Evolutionary conservation across 139 green algal genomes (phyloP).

Genomic region (Coelastrella sp.): DNA sequence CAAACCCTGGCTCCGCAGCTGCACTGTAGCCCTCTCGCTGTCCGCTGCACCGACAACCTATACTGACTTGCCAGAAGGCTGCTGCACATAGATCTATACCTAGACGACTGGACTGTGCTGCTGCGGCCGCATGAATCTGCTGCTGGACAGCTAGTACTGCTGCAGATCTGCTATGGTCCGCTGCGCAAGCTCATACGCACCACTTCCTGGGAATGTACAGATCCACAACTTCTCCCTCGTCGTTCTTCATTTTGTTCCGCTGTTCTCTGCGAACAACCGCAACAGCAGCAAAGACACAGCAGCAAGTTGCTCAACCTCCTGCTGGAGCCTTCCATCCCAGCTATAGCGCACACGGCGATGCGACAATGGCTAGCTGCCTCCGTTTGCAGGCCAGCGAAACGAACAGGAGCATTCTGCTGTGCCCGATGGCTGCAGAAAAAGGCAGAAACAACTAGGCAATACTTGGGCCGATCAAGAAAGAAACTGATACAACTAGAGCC

Average conservation of each 20-base stretch:
- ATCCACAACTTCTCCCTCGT: slow-evolving; percentile 86
- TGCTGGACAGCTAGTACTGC: not conserved
- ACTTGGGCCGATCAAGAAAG: not conserved
- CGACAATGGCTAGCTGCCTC: too few relatives aligned
- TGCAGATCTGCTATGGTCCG: too few relatives aligned
- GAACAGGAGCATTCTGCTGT: not conserved
- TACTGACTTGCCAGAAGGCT: too few relatives aligned
- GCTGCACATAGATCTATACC: too few relatives aligned
- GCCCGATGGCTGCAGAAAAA: not conserved
- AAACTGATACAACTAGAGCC: too few relatives aligned
- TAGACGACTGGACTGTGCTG: too few relatives aligned
- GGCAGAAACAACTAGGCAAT: not conserved
- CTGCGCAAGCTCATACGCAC: slow-evolving; percentile 63
- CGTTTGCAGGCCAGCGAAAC: not conserved
- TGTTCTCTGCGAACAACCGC: not conserved
- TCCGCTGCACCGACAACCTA: too few relatives aligned
- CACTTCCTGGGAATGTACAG: slow-evolving; percentile 99
- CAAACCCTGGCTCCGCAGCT: too few relatives aligned
- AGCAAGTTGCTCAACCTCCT: too few relatives aligned
- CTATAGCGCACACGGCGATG: too few relatives aligned
- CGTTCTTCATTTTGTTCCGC: slow-evolving; percentile 42
- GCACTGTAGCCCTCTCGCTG: too few relatives aligned
- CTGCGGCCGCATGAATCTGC: not conserved
- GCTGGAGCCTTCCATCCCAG: too few relatives aligned
- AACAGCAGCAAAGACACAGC: not conserved